phyloP scores from a whole-genome alignment of 2,329 filamentous ascomycete genomes.

The Colletotrichum scovillei region DNA sequence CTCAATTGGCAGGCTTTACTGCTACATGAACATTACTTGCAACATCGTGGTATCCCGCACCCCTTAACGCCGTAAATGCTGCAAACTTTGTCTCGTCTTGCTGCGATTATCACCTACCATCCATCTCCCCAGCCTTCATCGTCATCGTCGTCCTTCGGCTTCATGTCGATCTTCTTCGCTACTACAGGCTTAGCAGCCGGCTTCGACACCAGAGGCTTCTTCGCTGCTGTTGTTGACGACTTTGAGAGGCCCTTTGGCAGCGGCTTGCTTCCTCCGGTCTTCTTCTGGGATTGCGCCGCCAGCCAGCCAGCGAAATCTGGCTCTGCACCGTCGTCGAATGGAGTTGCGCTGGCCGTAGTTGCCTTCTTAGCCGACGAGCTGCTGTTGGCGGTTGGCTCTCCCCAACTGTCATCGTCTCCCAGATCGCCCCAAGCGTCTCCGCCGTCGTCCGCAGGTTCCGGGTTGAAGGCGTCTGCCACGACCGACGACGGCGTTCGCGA shows the following conservation, averaged over 20 bases:
- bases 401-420: conserved; percentile 63
- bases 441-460: conserved; percentile 69
- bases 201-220: conserved; percentile 53
- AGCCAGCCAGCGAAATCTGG: conserved; percentile 97
- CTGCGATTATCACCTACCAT: conserved; percentile 56
- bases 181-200: conserved; percentile 53
- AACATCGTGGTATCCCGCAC: conserved; percentile 29
- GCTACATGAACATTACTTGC: conserved; percentile 22
- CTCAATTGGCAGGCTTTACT: conserved; percentile 19
- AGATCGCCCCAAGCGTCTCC: conserved; percentile 83
- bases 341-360: conserved; percentile 51
- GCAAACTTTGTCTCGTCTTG: not conserved
- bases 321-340: conserved; percentile 86
- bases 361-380: conserved; percentile 44
- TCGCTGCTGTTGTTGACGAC: conserved; percentile 50
- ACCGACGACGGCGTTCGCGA: conserved; percentile 62
- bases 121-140: conserved; percentile 75
- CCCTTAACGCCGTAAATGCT: conserved; percentile 33
- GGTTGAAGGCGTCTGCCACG: conserved; percentile 62
- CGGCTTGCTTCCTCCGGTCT: conserved; percentile 69
- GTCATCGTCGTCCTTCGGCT: conserved; percentile 70
- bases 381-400: conserved; percentile 46
- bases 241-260: conserved; percentile 88
- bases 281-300: conserved; percentile 84
- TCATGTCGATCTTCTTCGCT: conserved; percentile 77